phyloP scores from a whole-genome alignment of 179 eudicot species.

The Camellia oleifera region DNA sequence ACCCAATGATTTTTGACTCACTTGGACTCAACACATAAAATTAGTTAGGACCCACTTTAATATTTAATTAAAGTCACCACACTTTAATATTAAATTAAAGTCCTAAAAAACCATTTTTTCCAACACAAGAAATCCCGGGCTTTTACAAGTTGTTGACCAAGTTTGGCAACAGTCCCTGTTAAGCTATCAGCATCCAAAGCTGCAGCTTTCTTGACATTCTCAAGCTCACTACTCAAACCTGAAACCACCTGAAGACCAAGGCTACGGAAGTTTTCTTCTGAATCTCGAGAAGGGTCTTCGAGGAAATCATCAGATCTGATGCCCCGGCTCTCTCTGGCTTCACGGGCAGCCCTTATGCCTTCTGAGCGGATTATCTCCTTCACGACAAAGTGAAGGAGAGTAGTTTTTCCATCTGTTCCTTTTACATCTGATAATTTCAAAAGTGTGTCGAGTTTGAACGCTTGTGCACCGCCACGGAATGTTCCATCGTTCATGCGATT shows the following conservation, averaged over 20 bases:
- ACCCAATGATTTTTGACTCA: too few species aligned
- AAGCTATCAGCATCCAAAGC: conserved; percentile 54
- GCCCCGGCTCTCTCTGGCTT: conserved; percentile 41
- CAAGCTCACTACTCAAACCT: conserved; percentile 56
- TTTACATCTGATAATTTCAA: conserved; percentile 76
- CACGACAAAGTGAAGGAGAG: conserved; percentile 77
- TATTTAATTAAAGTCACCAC: too few species aligned
- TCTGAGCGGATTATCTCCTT: conserved; percentile 82
- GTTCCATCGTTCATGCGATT: conserved; percentile 92
- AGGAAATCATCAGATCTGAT: conserved; percentile 53
- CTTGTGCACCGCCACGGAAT: conserved; percentile 87
- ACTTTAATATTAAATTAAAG: too few species aligned
- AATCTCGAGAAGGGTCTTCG: conserved; percentile 41
- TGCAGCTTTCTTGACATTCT: conserved; percentile 73
- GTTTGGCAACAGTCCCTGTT: conserved; percentile 58
- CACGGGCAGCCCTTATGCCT: conserved; percentile 72
- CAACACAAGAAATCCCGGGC: conserved; percentile 36
- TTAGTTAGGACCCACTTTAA: too few species aligned
- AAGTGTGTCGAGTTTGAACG: conserved; percentile 84
- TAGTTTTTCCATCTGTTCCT: conserved; percentile 83
- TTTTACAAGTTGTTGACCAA: conserved; percentile 47
- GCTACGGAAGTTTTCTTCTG: conserved; percentile 60
- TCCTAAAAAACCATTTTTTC: too few species aligned
- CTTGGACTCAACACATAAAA: too few species aligned
- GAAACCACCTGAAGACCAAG: conserved; percentile 76